Conservation (phyloP, 345 rosid species). For the Eucalyptus brandiana region DNA sequence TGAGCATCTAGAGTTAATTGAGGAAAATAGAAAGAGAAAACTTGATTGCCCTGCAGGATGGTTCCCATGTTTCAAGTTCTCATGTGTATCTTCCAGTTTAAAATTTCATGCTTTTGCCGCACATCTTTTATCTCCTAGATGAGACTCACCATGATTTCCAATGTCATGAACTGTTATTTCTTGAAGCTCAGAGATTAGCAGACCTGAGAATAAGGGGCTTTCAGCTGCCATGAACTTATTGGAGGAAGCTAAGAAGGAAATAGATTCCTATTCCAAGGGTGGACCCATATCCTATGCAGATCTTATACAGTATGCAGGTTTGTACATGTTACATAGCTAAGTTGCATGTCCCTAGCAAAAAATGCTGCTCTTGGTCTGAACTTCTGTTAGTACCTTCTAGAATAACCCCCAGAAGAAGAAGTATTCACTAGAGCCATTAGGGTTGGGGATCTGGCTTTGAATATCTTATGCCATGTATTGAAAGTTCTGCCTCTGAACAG, state of each 20-base stretch:
- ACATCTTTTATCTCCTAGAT: neutral
- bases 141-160: neutral
- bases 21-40: neutral
- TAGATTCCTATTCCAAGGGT: conserved; percentile 79
- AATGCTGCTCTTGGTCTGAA: neutral
- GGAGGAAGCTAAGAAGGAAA: conserved; percentile 61
- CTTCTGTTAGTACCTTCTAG: neutral
- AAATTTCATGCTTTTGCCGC: neutral
- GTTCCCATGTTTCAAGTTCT: neutral
- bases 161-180: neutral
- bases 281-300: conserved; percentile 88
- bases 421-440: neutral
- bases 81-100: neutral
- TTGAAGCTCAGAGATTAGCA: conserved; percentile 90
- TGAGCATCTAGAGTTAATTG: neutral
- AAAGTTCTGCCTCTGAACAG: conserved; percentile 6
- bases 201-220: conserved; percentile 83
- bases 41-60: neutral
- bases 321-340: neutral
- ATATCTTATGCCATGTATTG: neutral
- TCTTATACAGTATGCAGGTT: conserved; percentile 73
- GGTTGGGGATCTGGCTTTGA: neutral
- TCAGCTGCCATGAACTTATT: conserved; percentile 42
- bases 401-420: neutral
- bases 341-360: neutral